Percentiles rank a stretch among this genome's conserved stretches.
Conservation (phyloP, 1,284 basidiomycete genomes). For the Cryptococcus wingfieldii region DNA sequence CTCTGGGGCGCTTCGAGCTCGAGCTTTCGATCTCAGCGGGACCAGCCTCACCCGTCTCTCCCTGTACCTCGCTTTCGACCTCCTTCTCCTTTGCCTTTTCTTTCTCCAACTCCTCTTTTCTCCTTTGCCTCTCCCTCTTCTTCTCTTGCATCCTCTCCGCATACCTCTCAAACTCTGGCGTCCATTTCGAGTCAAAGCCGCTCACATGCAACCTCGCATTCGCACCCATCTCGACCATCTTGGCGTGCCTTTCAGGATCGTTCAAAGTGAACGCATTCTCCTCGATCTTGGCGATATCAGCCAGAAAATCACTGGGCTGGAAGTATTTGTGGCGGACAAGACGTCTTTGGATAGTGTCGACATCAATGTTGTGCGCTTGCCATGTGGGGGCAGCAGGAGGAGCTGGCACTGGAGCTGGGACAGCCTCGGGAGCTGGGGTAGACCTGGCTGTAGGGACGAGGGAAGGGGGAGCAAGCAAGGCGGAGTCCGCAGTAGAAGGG, state of each 20-base stretch:
- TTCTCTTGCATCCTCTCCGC: slow-evolving; percentile 69
- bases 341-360: slow-evolving; percentile 84
- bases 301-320: slow-evolving; percentile 79
- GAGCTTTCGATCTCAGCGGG: slow-evolving; percentile 1
- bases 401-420: background rate
- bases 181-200: slow-evolving; percentile 79
- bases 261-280: slow-evolving; percentile 71
- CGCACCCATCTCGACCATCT: slow-evolving; percentile 85
- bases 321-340: slow-evolving; percentile 84
- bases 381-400: slow-evolving; percentile 18
- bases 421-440: background rate
- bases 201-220: slow-evolving; percentile 76
- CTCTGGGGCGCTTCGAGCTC: slow-evolving; percentile 35
- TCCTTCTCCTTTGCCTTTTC: slow-evolving; percentile 53
- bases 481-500: background rate
- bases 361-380: slow-evolving; percentile 67
- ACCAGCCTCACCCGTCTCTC: background rate
- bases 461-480: background rate
- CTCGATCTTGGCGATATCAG: slow-evolving; percentile 83
- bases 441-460: background rate
- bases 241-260: slow-evolving; percentile 71
- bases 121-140: slow-evolving; percentile 54
- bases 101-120: slow-evolving; percentile 64
- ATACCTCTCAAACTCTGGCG: slow-evolving; percentile 83
- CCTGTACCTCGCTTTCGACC: background rate